Conservation (phyloP, 2,329 filamentous ascomycete genomes). For the Scopulariopsis brevicaulis region DNA sequence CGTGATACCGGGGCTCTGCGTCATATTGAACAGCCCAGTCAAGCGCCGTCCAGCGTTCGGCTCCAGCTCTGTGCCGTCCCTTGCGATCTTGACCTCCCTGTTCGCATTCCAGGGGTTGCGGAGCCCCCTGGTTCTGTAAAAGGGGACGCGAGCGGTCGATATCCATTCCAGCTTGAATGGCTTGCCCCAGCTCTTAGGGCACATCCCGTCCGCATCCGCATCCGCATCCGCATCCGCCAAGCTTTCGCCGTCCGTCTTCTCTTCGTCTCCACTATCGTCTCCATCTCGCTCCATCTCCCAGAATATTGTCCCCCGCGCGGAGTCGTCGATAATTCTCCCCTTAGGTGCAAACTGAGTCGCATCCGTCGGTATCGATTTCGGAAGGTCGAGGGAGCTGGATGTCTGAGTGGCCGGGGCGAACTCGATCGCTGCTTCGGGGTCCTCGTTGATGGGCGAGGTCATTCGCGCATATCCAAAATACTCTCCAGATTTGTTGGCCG, state of each 20-base stretch:
- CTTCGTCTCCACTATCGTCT: constrained; percentile 36
- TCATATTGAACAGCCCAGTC: constrained; percentile 64
- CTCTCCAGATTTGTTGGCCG: constrained; percentile 93
- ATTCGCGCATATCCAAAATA: constrained; percentile 94
- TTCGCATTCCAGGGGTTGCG: constrained; percentile 94
- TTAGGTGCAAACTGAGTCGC: constrained; percentile 68
- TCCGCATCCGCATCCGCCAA: constrained; percentile 18
- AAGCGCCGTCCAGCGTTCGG: constrained; percentile 67
- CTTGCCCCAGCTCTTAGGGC: constrained; percentile 67
- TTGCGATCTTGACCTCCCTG: constrained; percentile 87
- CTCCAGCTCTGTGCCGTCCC: constrained; percentile 89
- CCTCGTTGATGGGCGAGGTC: constrained; percentile 71
- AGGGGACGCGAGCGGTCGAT: constrained; percentile 71
- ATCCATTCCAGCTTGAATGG: constrained; percentile 89
- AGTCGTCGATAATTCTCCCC: constrained; percentile 86
- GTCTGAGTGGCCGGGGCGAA: constrained; percentile 56
- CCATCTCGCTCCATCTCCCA: constrained; percentile 71
- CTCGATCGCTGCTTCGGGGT: constrained; percentile 57
- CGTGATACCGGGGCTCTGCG: constrained; percentile 23
- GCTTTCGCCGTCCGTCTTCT: constrained; percentile 25
- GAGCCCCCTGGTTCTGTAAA: constrained; percentile 77
- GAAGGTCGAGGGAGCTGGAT: constrained; percentile 50
- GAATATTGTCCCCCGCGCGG: constrained; percentile 87
- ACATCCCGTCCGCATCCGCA: constrained; percentile 19
- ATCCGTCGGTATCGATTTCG: constrained; percentile 69